Evolutionary conservation across 2,329 filamentous ascomycete genomes (phyloP).

Genomic region (Curvularia lunata): DNA sequence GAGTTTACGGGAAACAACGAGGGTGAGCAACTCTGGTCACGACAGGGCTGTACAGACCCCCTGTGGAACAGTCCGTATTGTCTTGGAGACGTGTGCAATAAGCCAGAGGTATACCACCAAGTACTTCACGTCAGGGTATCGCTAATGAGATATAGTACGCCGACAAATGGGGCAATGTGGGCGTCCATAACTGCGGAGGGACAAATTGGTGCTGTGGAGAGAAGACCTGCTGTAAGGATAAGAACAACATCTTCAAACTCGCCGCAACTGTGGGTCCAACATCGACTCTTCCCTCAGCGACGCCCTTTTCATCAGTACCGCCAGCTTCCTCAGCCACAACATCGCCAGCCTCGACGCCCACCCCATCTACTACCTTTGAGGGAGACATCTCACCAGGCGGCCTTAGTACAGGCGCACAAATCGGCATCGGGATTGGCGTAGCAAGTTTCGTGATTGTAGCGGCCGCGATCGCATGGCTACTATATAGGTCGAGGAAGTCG

Average conservation of each 20-base stretch:
- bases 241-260: background rate
- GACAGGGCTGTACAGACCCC: background rate
- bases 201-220: background rate
- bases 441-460: background rate
- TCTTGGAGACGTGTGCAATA: background rate
- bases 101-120: background rate
- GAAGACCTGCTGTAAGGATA: background rate
- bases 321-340: background rate
- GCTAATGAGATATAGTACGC: background rate
- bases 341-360: background rate
- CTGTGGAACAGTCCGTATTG: background rate
- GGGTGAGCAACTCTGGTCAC: background rate
- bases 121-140: background rate
- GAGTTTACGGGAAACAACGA: background rate
- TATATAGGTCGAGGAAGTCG: background rate
- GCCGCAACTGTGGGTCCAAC: background rate
- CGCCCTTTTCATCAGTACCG: background rate
- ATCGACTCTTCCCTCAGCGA: background rate
- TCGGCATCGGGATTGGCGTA: background rate
- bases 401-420: background rate
- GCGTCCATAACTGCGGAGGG: background rate
- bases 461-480: background rate
- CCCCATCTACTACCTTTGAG: background rate
- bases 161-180: background rate
- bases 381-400: background rate